Percentiles rank a stretch among this genome's conserved stretches.
Conservation (phyloP, 345 rosid genomes). For the Litchi chinensis region DNA sequence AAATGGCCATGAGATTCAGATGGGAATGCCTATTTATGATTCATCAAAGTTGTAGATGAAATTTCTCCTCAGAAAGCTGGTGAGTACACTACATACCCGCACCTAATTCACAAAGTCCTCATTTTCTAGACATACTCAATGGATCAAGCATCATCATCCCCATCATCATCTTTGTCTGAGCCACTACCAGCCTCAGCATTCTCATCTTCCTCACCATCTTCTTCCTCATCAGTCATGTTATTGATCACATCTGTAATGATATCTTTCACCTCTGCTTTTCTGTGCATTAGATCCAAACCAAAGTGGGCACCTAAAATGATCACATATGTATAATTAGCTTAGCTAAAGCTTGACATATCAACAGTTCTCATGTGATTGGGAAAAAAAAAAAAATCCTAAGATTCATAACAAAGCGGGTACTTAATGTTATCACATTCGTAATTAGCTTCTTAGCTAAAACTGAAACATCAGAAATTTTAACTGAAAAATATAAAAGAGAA, state of each 20-base stretch:
- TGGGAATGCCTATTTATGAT: slow-evolving; percentile 16
- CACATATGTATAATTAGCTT: slow-evolving; percentile 14
- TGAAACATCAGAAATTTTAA: not conserved
- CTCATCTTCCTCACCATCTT: slow-evolving; percentile 60
- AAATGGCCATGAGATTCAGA: slow-evolving; percentile 20
- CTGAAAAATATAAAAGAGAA: not conserved
- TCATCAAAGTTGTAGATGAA: slow-evolving; percentile 18
- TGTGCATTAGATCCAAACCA: slow-evolving; percentile 64
- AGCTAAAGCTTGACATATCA: not conserved
- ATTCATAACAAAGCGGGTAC: slow-evolving; percentile 66
- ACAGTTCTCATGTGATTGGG: not conserved
- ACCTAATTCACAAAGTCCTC: slow-evolving; percentile 6
- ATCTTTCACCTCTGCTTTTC: slow-evolving; percentile 92
- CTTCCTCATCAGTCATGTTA: slow-evolving; percentile 88
- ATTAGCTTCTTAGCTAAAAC: not conserved
- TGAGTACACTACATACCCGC: slow-evolving; percentile 26
- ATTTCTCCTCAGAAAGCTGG: slow-evolving; percentile 2
- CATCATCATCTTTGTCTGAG: slow-evolving; percentile 50
- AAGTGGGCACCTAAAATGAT: slow-evolving; percentile 66
- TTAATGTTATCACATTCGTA: slow-evolving; percentile 33
- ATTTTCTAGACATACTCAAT: slow-evolving; percentile 8
- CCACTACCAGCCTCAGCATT: slow-evolving; percentile 47
- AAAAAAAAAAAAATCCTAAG: slow-evolving; percentile 24
- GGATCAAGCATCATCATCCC: slow-evolving; percentile 45
- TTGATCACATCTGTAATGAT: slow-evolving; percentile 87